Evolutionary conservation across 2,329 filamentous ascomycete species (phyloP), one percentile per base, ranked within the genome.

Genomic region (Penicillium vulpinum): DNA sequence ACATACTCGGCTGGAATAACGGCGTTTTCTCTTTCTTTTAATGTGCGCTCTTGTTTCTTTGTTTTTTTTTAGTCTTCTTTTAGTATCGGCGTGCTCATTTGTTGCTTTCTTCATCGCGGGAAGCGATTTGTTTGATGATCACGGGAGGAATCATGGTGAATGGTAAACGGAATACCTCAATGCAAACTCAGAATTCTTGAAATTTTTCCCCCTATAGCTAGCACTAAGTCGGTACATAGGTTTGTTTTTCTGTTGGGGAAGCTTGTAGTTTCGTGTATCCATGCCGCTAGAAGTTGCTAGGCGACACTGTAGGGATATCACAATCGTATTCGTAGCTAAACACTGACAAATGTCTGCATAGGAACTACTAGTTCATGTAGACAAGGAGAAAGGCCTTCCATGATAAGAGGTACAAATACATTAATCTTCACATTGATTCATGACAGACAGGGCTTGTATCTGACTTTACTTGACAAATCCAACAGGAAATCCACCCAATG

Each of bases 1-100:
- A 36, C 29, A 47, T 35, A 11, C 26, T 55, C 28, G n/a, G 24
- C 43, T 47, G 35, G 41, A 41, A 56, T 26, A 48, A 18, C 26
- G 61, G 59, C 54, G 61, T 60, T 54, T 33, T 29, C 15, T 50
- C 36, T 43, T 47, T 35, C 29, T 35, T 46, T 46, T 33, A 13
- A 33, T 46, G 28, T n/a, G 3, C 18, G 5, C 18, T 46, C 5
- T 22, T 40, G 38, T 29, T 46, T 38, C n/a, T 38, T 33, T 38
- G 16, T 24, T 22, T 41, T 21, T 47, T 48, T 39, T 41, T 33
- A 22, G 21, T 29, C 8, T 18, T 44, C 33, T 39, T 13, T 22
- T 33, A 21, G 29, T 47, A 13, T 5, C 15, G 15, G 44, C 15
- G 29, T 11, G 6, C 11, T 35, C 15, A 13, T 18, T 29, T 46